Base-by-base conservation (phyloP, 345 rosid genomes). In the Noccaea caerulescens region DNA sequence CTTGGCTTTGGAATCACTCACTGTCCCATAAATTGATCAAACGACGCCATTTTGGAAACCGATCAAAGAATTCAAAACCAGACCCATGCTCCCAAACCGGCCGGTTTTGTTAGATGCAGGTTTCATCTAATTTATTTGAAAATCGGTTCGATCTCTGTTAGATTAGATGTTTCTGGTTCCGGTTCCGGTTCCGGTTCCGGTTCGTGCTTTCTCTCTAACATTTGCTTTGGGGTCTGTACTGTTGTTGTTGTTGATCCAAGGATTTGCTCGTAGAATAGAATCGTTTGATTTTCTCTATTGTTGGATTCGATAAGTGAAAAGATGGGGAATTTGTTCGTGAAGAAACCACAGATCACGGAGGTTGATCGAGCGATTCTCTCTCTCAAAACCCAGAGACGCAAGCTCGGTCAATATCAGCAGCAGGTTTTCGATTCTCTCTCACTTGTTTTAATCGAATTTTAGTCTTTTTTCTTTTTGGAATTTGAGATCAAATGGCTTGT, bases 331-430 rank as follows among this genome's bases (percentile, higher is more conserved):
- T n/a, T 94, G 58, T 88, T 91, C 53, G 96, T 84, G 82, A 94
- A 94, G 90, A 94, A 86, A 78, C 96, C 98, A 12, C 89, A 94
- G 82, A 86, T 94, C 84, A 94, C 99, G 7, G 96, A 91, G 6
- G 95, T 94, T 16, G 99, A 94, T 79, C 85, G 84, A 58, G 99
- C 97, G 37, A 91, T 89, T 72, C 98, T 94, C n/a, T 87, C 96
- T 59, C 96, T 91, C 72, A 94, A 94, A 82, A 91, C 98, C 66
- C 96, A 91, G 72, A 80, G 98, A 52, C 96, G 99, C 75, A 94
- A 94, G 84, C 96, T 94, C 45, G 99, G 73, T 10, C 86, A 88
- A 44, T 89, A 89, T 52, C 99, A 94, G 77, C 96, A 78, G 39
- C 86, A 88, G 96, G 97, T 93, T 61, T 61, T 14, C 10, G 27